Percentiles rank a stretch among this genome's conserved stretches.
phyloP scores from a whole-genome alignment of 73 alveolate species.

The Paramecium caudatum region DNA sequence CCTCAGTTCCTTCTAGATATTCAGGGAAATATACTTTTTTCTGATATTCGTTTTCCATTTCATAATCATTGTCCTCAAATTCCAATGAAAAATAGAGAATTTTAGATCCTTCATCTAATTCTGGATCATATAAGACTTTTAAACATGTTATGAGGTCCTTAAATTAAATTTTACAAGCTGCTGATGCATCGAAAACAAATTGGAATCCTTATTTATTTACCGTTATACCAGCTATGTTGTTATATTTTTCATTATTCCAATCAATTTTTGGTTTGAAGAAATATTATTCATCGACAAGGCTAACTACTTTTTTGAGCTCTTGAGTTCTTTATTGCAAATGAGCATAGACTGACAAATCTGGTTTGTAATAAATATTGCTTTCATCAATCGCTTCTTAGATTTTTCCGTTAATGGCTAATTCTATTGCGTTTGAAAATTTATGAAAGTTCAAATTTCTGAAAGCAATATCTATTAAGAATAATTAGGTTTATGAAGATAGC shows the following conservation, averaged over 20 bases:
- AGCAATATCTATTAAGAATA: not conserved
- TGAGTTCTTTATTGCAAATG: not conserved
- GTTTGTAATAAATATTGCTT: not conserved
- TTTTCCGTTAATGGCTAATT: not conserved
- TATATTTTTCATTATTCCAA: not conserved
- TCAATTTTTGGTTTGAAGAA: not conserved
- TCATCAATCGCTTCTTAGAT: not conserved
- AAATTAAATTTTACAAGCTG: not conserved
- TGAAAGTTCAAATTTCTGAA: not conserved
- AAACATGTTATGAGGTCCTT: not conserved
- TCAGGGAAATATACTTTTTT: not conserved
- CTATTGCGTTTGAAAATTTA: not conserved
- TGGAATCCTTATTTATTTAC: not conserved
- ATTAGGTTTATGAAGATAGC: not conserved
- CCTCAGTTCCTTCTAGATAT: slow-evolving; percentile 26
- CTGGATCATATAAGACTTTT: slow-evolving; percentile 25
- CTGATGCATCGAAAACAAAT: not conserved
- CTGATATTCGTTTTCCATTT: not conserved
- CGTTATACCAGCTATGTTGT: not conserved
- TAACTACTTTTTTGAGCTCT: not conserved
- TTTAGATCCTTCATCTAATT: not conserved
- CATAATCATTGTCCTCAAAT: slow-evolving; percentile 1
- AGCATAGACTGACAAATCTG: not conserved
- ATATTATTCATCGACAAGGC: not conserved
- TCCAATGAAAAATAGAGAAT: slow-evolving; percentile 9